Percentiles rank a stretch among this genome's conserved stretches.
phyloP scores from a whole-genome alignment of 768 basidiomycete species.

The Pleurotus tuber-regium region DNA sequence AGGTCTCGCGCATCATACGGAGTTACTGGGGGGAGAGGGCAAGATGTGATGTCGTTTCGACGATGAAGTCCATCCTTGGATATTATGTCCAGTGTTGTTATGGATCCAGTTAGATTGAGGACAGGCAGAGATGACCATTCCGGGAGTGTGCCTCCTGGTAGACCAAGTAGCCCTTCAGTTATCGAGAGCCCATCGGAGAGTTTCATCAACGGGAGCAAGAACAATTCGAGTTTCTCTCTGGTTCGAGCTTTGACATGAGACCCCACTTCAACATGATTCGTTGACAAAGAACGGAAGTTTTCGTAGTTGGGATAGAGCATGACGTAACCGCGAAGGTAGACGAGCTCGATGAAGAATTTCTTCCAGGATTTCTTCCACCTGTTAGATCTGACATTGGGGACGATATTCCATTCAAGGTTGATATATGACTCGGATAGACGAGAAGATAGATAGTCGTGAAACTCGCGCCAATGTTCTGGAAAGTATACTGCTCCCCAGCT shows the following conservation, averaged over 20 bases:
- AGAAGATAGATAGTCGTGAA: conserved; percentile 72
- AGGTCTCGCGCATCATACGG: conserved; percentile 24
- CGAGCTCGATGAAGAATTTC: conserved; percentile 85
- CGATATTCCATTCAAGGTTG: conserved; percentile 45
- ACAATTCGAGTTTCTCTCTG: conserved; percentile 58
- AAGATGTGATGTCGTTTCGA: conserved; percentile 31
- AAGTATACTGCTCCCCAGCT: conserved; percentile 94
- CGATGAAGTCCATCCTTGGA: conserved; percentile 30
- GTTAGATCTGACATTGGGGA: conserved; percentile 78
- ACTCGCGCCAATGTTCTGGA: conserved; percentile 85
- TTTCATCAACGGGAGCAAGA: conserved; percentile 69
- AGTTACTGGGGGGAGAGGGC: conserved; percentile 18
- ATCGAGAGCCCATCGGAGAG: conserved; percentile 27
- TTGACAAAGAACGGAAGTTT: conserved; percentile 72
- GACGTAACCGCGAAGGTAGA: conserved; percentile 75
- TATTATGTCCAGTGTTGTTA: conserved; percentile 36
- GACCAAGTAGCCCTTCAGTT: conserved; percentile 44
- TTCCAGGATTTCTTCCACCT: conserved; percentile 85
- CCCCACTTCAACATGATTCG: conserved; percentile 87
- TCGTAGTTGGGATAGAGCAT: conserved; percentile 90
- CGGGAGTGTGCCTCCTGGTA: conserved; percentile 56
- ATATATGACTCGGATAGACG: conserved; percentile 57
- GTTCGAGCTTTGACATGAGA: conserved; percentile 69
- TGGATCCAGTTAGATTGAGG: conserved; percentile 60
- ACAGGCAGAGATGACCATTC: conserved; percentile 56